Evolutionary conservation across 2,329 filamentous ascomycete genomes (phyloP).

Genomic region (Arthrobotrys sphaeroides): DNA sequence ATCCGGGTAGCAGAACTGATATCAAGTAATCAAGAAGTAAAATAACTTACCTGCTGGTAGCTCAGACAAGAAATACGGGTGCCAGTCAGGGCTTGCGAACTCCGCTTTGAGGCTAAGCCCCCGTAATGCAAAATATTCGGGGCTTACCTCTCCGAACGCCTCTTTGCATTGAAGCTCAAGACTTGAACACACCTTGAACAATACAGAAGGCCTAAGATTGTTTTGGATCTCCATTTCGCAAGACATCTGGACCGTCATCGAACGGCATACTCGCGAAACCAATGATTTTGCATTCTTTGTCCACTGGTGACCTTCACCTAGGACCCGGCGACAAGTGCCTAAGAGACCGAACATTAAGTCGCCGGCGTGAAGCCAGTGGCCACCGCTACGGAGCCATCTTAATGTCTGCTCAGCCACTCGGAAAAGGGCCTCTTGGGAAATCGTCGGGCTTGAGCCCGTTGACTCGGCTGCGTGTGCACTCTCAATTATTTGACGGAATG

Average conservation of each 20-base stretch:
- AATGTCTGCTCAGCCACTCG: conserved; percentile 5
- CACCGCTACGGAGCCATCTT: background rate
- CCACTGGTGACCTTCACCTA: conserved; percentile 16
- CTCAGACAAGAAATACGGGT: too few species aligned
- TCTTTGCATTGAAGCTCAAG: conserved; percentile 6
- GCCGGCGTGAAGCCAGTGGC: conserved; percentile 20
- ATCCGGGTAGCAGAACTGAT: too few species aligned
- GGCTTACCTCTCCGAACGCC: conserved; percentile 10
- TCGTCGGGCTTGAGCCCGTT: background rate
- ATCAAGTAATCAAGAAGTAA: too few species aligned
- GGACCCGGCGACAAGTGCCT: background rate
- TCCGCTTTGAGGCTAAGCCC: background rate
- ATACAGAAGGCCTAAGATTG: background rate
- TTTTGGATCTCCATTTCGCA: conserved; percentile 18
- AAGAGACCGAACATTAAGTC: conserved; percentile 32
- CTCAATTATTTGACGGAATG: conserved; percentile 15
- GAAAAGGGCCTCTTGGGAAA: conserved; percentile 26
- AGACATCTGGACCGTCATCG: conserved; percentile 20
- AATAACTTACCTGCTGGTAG: too few species aligned
- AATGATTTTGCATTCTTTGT: conserved; percentile 7
- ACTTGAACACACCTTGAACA: background rate
- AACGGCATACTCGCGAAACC: conserved; percentile 8
- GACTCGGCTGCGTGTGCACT: conserved; percentile 6
- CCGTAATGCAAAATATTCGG: conserved; percentile 2
- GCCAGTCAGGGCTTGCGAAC: background rate